Conservation (phyloP, 768 basidiomycete species). For the Russula foetens region DNA sequence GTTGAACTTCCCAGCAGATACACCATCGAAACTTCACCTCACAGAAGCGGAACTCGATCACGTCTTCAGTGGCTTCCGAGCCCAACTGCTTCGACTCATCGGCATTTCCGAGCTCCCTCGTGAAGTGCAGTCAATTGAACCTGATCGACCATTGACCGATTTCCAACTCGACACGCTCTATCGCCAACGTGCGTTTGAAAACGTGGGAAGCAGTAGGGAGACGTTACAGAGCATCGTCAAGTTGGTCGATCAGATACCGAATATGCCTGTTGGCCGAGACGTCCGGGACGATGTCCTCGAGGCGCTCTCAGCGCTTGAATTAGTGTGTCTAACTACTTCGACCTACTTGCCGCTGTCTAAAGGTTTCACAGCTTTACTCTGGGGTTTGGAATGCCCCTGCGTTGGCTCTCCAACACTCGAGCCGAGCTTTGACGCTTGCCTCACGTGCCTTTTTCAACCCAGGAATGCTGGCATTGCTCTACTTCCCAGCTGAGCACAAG, state of each 20-base stretch:
- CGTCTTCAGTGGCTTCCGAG: conserved; percentile 56
- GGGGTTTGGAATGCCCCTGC: conserved; percentile 33
- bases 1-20: conserved; percentile 44
- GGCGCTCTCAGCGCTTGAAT: conserved; percentile 63
- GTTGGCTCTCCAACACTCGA: conserved; percentile 49
- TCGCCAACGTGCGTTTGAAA: conserved; percentile 63
- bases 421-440: conserved; percentile 53
- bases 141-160: conserved; percentile 35
- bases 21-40: conserved; percentile 30
- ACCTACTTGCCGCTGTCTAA: neutral
- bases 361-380: conserved; percentile 32
- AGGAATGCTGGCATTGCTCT: conserved; percentile 89
- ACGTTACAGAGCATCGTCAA: conserved; percentile 77
- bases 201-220: conserved; percentile 55
- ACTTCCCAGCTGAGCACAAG: conserved; percentile 97
- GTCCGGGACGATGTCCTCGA: conserved; percentile 66
- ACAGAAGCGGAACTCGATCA: conserved; percentile 38
- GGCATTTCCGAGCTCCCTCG: conserved; percentile 62
- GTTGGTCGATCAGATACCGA: conserved; percentile 76
- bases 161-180: conserved; percentile 83
- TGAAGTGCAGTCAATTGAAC: conserved; percentile 29
- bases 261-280: conserved; percentile 83
- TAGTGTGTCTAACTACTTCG: conserved; percentile 39
- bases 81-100: conserved; percentile 72
- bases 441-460: conserved; percentile 95